These are phyloP conservation scores for Exutisphaerella laricina DNA, from an alignment of 2,329 filamentous ascomycete genomes.

Conservation along the genomic window DNA sequence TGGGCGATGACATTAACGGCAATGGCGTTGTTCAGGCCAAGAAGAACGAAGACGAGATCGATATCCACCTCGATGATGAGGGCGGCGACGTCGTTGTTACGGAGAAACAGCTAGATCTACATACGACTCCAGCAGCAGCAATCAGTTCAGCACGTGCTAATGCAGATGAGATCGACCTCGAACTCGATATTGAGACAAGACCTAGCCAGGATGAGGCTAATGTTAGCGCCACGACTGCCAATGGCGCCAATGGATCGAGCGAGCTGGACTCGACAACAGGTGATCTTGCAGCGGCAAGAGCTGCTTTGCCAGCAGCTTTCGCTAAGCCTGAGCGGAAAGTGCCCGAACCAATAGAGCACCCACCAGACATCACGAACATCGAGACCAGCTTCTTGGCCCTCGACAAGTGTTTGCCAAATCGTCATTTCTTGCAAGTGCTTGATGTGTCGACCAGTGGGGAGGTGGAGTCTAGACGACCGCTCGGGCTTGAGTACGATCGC, in stretches of 20 bases:
- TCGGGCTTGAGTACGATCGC: constrained; percentile 71
- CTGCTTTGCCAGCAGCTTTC: constrained; percentile 73
- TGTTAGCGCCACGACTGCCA: constrained; percentile 9
- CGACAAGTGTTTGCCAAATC: constrained; percentile 79
- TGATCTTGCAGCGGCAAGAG: constrained; percentile 40
- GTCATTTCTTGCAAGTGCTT: constrained; percentile 76
- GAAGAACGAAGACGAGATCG: constrained; percentile 28
- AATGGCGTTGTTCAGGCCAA: constrained; percentile 17
- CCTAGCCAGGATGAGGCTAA: no score
- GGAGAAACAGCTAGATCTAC: constrained; percentile 13
- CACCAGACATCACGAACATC: constrained; percentile 68
- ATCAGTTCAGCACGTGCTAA: constrained; percentile 22
- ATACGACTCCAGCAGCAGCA: constrained; percentile 7
- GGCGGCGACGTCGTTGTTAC: constrained; percentile 17
- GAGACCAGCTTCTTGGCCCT: constrained; percentile 79
- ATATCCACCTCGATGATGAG: constrained; percentile 40
- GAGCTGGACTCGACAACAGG: no score
- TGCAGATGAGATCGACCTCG: constrained; percentile 41
- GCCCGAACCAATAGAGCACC: constrained; percentile 56
- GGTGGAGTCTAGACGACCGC: constrained; percentile 41
- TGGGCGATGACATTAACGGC: constrained; percentile 38
- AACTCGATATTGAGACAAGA: constrained; percentile 28
- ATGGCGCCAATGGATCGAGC: background rate
- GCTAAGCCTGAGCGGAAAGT: constrained; percentile 28
- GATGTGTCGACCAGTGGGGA: constrained; percentile 48